Percentiles rank a stretch among this genome's conserved stretches.
Conservation (phyloP, 805 yeast genomes). For the Saturnispora mendoncae region DNA sequence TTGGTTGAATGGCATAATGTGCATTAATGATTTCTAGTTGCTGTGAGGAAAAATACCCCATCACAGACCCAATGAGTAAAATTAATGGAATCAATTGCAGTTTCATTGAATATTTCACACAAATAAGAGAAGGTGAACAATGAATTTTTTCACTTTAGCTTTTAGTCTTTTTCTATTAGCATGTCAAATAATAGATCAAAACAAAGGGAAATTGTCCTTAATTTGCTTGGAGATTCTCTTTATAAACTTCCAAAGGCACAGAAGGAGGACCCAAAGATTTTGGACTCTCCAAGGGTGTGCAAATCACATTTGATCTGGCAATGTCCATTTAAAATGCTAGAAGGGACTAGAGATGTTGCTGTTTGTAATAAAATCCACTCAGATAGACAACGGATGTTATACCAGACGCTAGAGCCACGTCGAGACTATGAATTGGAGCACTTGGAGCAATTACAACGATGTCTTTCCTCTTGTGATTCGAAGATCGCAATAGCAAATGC, state of each 20-base stretch:
- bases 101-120: no score
- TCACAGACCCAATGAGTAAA: conserved; percentile 3
- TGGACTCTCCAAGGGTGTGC: conserved; percentile 58
- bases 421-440: conserved; percentile 39
- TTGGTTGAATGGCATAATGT: conserved; percentile 15
- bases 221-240: conserved; percentile 7
- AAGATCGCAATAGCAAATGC: conserved; percentile 55
- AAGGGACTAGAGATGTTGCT: conserved; percentile 75
- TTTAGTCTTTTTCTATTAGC: neutral
- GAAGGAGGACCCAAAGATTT: conserved; percentile 23
- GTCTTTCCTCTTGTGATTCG: conserved; percentile 57
- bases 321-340: conserved; percentile 78
- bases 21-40: conserved; percentile 14
- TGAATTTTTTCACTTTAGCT: no score
- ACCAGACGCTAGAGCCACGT: conserved; percentile 42
- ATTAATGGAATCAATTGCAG: neutral
- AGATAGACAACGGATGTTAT: conserved; percentile 65
- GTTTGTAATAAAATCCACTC: conserved; percentile 67
- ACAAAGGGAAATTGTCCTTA: conserved; percentile 7
- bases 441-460: conserved; percentile 37
- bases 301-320: conserved; percentile 74
- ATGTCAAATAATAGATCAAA: conserved; percentile 5
- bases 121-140: no score
- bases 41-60: conserved; percentile 12
- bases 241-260: conserved; percentile 2